These are phyloP conservation scores for Chrysoporthe austroafricana DNA, from an alignment of 2,329 filamentous ascomycete genomes.

Conservation along the genomic window DNA sequence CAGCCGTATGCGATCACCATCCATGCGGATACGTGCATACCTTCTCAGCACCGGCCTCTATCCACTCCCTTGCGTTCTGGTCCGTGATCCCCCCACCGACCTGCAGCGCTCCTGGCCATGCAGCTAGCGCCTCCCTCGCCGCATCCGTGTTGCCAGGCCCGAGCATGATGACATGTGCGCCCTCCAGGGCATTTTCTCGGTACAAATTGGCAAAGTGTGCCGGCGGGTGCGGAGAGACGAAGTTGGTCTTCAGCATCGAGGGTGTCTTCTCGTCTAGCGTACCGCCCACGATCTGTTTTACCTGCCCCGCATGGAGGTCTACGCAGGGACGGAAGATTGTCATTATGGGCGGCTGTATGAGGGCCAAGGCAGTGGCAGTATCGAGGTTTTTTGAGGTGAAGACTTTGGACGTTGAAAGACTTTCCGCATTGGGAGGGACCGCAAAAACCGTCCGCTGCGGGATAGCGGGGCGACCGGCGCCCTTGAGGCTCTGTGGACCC, in stretches of 20 bases:
- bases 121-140: slow-evolving; percentile 73
- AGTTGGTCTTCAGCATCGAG: slow-evolving; percentile 80
- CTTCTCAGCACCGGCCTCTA: slow-evolving; percentile 86
- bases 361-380: neutral
- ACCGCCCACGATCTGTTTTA: slow-evolving; percentile 98
- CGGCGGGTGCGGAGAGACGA: slow-evolving; percentile 82
- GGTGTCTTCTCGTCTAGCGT: slow-evolving; percentile 73
- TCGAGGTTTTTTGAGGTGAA: neutral
- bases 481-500: neutral
- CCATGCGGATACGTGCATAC: slow-evolving; percentile 49
- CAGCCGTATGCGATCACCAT: neutral
- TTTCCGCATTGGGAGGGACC: slow-evolving; percentile 4
- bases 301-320: slow-evolving; percentile 93
- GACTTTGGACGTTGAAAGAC: neutral
- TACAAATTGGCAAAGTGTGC: slow-evolving; percentile 83
- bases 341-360: slow-evolving; percentile 56
- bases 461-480: neutral
- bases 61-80: slow-evolving; percentile 82
- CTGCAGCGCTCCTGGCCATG: slow-evolving; percentile 83
- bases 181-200: slow-evolving; percentile 70
- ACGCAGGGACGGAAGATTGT: slow-evolving; percentile 95
- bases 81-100: slow-evolving; percentile 94
- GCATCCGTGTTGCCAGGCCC: slow-evolving; percentile 84
- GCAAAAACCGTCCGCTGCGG: neutral
- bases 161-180: slow-evolving; percentile 96